A percentile compares a stretch with the other conserved stretches of the same genome.
Conservation (phyloP, 495 filamentous ascomycete genomes). For the Penicillium fimorum region DNA sequence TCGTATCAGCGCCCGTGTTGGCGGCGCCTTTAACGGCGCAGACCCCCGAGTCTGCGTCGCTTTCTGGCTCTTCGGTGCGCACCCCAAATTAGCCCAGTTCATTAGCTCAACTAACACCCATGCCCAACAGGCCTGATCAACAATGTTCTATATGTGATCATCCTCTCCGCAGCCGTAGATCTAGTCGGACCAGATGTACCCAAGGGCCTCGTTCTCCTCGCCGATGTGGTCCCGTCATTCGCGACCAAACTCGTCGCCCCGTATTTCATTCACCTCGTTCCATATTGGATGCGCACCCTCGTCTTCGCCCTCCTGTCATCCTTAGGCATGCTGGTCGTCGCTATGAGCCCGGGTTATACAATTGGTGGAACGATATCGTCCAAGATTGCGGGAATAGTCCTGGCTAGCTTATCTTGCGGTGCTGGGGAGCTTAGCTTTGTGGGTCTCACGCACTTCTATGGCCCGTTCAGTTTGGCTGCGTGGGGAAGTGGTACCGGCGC, state of each 20-base stretch:
- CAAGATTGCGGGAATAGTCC: conserved; percentile 79
- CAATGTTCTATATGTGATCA: conserved; percentile 96
- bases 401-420: conserved; percentile 81
- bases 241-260: conserved; percentile 82
- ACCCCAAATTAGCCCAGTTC: not conserved
- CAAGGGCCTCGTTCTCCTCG: conserved; percentile 88
- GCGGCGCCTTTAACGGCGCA: conserved; percentile 59
- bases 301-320: conserved; percentile 69
- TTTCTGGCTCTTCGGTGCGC: conserved; percentile 90
- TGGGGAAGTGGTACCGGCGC: conserved; percentile 94
- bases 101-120: not conserved
- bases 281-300: conserved; percentile 73
- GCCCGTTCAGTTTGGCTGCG: conserved; percentile 80
- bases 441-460: conserved; percentile 89
- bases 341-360: conserved; percentile 63
- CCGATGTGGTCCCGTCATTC: conserved; percentile 88
- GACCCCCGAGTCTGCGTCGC: conserved; percentile 73
- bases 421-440: conserved; percentile 87
- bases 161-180: conserved; percentile 93
- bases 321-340: conserved; percentile 84
- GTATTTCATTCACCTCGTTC: conserved; percentile 86
- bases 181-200: conserved; percentile 83
- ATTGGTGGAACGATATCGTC: conserved; percentile 60
- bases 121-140: conserved; percentile 76
- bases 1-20: conserved; percentile 63